A percentile compares a stretch with the other conserved stretches of the same genome.
Conservation (phyloP, 208 protist species). For the Trypanosoma grayi region DNA sequence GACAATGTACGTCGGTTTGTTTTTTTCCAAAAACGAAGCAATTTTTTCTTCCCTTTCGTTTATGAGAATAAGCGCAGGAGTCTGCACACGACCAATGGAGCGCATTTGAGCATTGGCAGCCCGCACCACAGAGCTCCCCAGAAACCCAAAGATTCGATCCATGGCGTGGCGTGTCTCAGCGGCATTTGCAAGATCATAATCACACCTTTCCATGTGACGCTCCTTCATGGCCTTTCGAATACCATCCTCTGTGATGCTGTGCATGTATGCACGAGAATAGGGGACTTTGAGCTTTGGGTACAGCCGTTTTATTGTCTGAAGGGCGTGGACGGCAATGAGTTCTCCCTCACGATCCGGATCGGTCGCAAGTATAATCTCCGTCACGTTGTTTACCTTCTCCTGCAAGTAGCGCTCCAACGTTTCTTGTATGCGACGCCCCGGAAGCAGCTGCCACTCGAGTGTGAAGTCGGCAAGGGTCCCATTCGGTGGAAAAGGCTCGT, state of each 20-base stretch:
- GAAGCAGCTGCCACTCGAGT: constrained; percentile 78
- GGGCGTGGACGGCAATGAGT: constrained; percentile 87
- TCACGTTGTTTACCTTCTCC: constrained; percentile 70
- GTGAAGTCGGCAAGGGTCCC: constrained; percentile 60
- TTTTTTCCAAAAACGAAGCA: constrained; percentile 49
- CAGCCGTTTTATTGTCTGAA: constrained; percentile 68
- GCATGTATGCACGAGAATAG: constrained; percentile 91
- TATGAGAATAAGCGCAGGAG: constrained; percentile 87
- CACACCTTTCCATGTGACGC: constrained; percentile 53
- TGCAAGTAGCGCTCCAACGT: constrained; percentile 76
- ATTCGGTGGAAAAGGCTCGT: constrained; percentile 50
- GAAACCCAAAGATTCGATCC: constrained; percentile 91
- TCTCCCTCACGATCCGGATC: constrained; percentile 91
- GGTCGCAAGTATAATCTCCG: constrained; percentile 90
- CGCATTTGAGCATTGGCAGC: constrained; percentile 86
- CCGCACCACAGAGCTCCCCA: constrained; percentile 88
- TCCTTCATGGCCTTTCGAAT: constrained; percentile 77
- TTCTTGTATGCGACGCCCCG: constrained; percentile 75
- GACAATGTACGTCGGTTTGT: constrained; percentile 55
- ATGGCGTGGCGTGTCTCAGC: constrained; percentile 89
- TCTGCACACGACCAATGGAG: constrained; percentile 91
- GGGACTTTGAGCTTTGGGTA: constrained; percentile 76
- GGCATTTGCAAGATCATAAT: constrained; percentile 83
- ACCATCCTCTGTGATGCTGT: constrained; percentile 88
- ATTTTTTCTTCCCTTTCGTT: constrained; percentile 74